phyloP scores from a whole-genome alignment of 768 basidiomycete genomes.

The Mycena indigotica region DNA sequence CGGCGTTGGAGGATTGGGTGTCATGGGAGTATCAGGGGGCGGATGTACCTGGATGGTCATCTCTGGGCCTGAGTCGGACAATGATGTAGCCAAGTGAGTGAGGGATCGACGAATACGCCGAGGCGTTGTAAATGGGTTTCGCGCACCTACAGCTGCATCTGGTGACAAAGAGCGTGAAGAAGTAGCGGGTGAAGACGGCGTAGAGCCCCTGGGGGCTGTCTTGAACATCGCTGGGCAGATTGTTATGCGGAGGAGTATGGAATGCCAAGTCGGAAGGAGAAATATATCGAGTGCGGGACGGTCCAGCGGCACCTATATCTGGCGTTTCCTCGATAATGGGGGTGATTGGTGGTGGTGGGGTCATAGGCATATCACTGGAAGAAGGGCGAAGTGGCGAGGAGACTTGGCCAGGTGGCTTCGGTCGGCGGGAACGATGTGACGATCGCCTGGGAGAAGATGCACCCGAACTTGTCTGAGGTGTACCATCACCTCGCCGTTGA shows the following conservation, averaged over 20 bases:
- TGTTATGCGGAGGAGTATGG: constrained; percentile 52
- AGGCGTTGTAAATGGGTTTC: constrained; percentile 76
- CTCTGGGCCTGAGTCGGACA: constrained; percentile 68
- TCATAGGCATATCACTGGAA: constrained; percentile 43
- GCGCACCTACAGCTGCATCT: constrained; percentile 73
- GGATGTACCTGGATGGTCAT: constrained; percentile 71
- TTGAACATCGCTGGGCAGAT: constrained; percentile 41
- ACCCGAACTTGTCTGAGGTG: constrained; percentile 44
- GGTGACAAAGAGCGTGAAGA: constrained; percentile 65
- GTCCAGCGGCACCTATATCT: constrained; percentile 47
- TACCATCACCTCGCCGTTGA: constrained; percentile 40
- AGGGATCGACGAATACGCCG: constrained; percentile 65
- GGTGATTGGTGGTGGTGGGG: constrained; percentile 72
- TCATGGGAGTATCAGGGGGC: constrained; percentile 78
- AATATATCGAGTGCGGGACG: constrained; percentile 56
- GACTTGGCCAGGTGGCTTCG: constrained; percentile 54
- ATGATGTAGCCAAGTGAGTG: constrained; percentile 64
- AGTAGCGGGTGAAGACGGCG: constrained; percentile 43
- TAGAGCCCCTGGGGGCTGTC: constrained; percentile 30
- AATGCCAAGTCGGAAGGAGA: constrained; percentile 68
- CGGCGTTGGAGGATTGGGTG: constrained; percentile 84
- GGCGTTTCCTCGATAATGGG: constrained; percentile 71
- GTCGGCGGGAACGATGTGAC: constrained; percentile 62
- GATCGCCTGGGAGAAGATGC: constrained; percentile 51
- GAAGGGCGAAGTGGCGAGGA: constrained; percentile 71